Evolutionary conservation across 305 asterid species (phyloP).

Genomic region (Fraxinus platypoda): DNA sequence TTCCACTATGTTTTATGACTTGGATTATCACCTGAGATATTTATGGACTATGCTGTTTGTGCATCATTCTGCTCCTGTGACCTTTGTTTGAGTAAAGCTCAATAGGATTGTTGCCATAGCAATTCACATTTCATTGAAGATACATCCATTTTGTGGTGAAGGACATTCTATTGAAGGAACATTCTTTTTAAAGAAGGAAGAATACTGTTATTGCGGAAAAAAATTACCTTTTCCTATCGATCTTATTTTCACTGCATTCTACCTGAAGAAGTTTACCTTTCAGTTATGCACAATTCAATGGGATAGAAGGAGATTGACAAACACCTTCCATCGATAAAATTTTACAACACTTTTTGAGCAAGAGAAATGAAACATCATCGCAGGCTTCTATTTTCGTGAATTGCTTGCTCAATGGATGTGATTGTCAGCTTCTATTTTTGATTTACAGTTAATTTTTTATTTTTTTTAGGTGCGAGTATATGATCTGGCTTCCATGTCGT

Average conservation of each 20-base stretch:
- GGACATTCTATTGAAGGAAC: background rate
- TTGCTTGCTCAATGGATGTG: conserved; percentile 9
- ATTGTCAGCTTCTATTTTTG: conserved; percentile 8
- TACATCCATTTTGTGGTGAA: background rate
- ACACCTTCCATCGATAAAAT: background rate
- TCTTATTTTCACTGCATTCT: background rate
- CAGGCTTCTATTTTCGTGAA: background rate
- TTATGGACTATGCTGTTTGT: background rate
- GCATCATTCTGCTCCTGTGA: background rate
- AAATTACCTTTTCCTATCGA: background rate
- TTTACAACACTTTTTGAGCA: background rate
- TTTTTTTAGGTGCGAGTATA: conserved; percentile 75
- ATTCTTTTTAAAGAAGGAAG: background rate
- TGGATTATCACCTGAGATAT: background rate
- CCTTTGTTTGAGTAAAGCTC: background rate
- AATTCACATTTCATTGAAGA: background rate
- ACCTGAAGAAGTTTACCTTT: background rate
- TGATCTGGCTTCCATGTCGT: conserved; percentile 92
- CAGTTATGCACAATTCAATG: background rate
- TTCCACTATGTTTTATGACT: background rate
- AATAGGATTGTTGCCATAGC: background rate
- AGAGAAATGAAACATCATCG: conserved; percentile 6
- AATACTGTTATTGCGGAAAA: background rate
- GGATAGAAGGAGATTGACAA: background rate
- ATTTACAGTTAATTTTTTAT: conserved; percentile 16